Base-by-base conservation (phyloP, 23 red algal genomes). In the Gracilariopsis chorda region DNA sequence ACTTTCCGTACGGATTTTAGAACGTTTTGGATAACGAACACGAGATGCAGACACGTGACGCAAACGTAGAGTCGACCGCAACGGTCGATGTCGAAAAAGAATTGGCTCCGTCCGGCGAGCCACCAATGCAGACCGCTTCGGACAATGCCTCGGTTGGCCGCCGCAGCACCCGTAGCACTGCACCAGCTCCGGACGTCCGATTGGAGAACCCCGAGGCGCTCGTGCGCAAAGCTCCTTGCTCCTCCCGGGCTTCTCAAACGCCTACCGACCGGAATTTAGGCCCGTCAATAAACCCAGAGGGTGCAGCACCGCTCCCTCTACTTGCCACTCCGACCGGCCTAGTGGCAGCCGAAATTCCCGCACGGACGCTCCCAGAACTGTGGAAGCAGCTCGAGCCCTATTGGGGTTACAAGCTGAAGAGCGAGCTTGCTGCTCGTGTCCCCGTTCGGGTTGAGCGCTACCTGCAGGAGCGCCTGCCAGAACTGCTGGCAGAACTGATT, bases 11-110 rank as follows among this genome's bases (percentile, higher is more conserved):
- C n/a, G n/a, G n/a, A n/a, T n/a, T n/a, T n/a, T n/a, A n/a, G n/a
- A n/a, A n/a, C n/a, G n/a, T n/a, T 64, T 33, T 64, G 59, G 23
- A 33, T 34, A 64, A 33, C 13, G 9, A 32, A 34, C 59, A 21
- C 59, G 59, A 1, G 59, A 64, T 64, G 59, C 13, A 64, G 3
- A 4, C 59, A 30, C 59, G 59, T 64, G 59, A 64, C 59, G 24
- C 59, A 64, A 64, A 3, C 24, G 59, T 64, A 14, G 59, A 64
- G 23, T 23, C 11, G 11, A 64, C 23, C 25, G 59, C 10, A 64
- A 25, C 28, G 59, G 59, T 64, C 30, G 55, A 60, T 64, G 59
- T 64, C 59, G 59, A 64, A 64, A 64, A 33, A 64, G 55, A 64
- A 19, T 58, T n/a, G n/a, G n/a, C n/a, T n/a, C n/a, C n/a, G n/a